A percentile compares a stretch with the other conserved stretches of the same genome.
Evolutionary conservation across 2,329 filamentous ascomycete genomes (phyloP).

Genomic region (Trichoderma atroviride): DNA sequence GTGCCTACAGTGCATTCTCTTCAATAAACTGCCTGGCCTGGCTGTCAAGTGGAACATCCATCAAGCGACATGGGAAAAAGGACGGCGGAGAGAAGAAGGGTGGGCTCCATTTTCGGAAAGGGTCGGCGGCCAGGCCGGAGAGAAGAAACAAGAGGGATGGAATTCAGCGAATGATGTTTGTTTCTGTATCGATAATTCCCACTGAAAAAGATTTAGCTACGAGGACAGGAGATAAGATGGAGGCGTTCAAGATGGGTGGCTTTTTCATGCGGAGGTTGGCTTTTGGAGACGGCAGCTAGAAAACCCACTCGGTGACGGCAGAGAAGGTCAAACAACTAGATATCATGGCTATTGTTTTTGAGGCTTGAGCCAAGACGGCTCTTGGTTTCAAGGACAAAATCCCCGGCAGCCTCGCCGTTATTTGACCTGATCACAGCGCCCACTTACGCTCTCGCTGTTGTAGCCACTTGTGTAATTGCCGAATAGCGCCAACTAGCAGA

Average conservation of each 20-base stretch:
- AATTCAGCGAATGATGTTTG: not conserved
- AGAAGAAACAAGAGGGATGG: not conserved
- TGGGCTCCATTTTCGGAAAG: conserved; percentile 8
- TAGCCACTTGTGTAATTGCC: too few relatives aligned
- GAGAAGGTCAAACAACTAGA: not conserved
- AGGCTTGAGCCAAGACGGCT: not conserved
- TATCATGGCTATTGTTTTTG: not conserved
- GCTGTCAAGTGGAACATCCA: not conserved
- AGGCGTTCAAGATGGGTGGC: not conserved
- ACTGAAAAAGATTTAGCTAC: not conserved
- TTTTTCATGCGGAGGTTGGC: not conserved
- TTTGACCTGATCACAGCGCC: not conserved
- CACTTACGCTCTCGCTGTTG: not conserved
- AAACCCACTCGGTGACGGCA: not conserved
- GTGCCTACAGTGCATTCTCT: not conserved
- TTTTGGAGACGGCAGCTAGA: not conserved
- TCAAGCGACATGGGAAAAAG: not conserved
- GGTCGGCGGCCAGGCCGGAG: conserved; percentile 4
- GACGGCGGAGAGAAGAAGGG: not conserved
- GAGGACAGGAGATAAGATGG: not conserved
- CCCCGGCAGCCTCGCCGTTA: not conserved
- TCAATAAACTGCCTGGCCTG: not conserved
- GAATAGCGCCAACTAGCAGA: too few relatives aligned
- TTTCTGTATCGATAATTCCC: not conserved
- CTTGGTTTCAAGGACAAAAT: not conserved